Evolutionary conservation across 2,329 filamentous ascomycete genomes (phyloP).

Genomic region (Pseudogymnoascus verrucosus): DNA sequence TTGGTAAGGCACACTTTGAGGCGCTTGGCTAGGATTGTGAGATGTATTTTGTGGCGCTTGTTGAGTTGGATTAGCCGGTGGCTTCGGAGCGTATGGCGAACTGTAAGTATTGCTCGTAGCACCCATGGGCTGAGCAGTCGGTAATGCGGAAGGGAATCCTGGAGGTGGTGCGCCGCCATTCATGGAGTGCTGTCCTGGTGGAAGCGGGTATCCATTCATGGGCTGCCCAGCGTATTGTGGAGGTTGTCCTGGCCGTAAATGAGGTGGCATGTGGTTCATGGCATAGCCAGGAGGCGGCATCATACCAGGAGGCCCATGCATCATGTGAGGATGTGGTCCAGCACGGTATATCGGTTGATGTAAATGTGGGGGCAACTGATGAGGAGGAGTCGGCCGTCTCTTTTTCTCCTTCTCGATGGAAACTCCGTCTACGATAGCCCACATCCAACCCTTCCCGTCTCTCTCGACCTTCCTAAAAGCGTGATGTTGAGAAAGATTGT

Average conservation of each 20-base stretch:
- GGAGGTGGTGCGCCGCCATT: constrained; percentile 11
- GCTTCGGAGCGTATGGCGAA: constrained; percentile 29
- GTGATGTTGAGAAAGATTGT: constrained; percentile 50
- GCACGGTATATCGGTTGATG: constrained; percentile 25
- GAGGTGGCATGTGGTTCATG: constrained; percentile 18
- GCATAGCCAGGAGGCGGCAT: constrained; percentile 22
- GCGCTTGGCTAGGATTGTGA: constrained; percentile 9
- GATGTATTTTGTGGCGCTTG: constrained; percentile 10
- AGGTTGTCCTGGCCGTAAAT: constrained; percentile 18
- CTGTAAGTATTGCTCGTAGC: constrained; percentile 21
- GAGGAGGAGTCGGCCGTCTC: constrained; percentile 31
- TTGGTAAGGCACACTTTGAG: constrained; percentile 7
- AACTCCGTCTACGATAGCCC: constrained; percentile 44
- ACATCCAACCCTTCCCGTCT: constrained; percentile 48
- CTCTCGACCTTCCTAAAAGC: constrained; percentile 47
- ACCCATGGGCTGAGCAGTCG: constrained; percentile 17
- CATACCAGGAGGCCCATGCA: constrained; percentile 18
- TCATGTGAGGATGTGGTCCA: constrained; percentile 18
- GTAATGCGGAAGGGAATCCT: constrained; percentile 17
- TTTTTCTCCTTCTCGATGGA: constrained; percentile 52
- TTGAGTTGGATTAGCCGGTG: constrained; percentile 14
- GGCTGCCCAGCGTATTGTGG: constrained; percentile 18
- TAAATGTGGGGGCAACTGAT: constrained; percentile 24
- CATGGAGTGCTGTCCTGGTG: constrained; percentile 14
- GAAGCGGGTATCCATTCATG: constrained; percentile 16